Evolutionary conservation across 345 rosid genomes (phyloP).

Genomic region (Hypericum perforatum): DNA sequence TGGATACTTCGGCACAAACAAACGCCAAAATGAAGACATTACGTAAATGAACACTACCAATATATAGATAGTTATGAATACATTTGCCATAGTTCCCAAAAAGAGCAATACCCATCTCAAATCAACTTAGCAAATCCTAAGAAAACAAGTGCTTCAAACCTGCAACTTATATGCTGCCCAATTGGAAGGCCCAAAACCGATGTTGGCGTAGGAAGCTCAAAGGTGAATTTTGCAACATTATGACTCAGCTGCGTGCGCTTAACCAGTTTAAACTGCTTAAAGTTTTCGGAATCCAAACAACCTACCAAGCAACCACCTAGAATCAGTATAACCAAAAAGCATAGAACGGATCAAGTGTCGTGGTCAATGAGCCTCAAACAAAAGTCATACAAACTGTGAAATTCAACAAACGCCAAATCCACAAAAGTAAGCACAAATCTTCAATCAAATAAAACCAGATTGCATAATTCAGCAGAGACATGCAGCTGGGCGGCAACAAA

Average conservation of each 20-base stretch:
- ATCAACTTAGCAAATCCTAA: too few relatives aligned
- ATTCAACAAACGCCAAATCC: neutral
- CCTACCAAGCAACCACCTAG: constrained; percentile 24
- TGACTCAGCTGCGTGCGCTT: constrained; percentile 77
- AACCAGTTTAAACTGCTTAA: constrained; percentile 84
- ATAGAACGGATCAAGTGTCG: too few relatives aligned
- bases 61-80: too few relatives aligned
- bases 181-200: constrained; percentile 91
- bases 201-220: constrained; percentile 65
- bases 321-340: neutral
- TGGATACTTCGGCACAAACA: too few relatives aligned
- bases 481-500: neutral
- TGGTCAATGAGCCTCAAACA: neutral
- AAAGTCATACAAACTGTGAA: neutral
- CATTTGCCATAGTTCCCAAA: too few relatives aligned
- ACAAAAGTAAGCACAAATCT: neutral
- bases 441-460: neutral
- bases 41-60: too few relatives aligned
- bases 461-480: neutral
- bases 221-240: constrained; percentile 87
- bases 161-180: constrained; percentile 97
- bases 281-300: constrained; percentile 78
- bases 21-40: too few relatives aligned
- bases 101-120: neutral
- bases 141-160: constrained; percentile 27